Percentiles rank a stretch among this genome's conserved stretches.
Conservation (phyloP, 768 basidiomycete species). For the Hygrophorus pudorinus region DNA sequence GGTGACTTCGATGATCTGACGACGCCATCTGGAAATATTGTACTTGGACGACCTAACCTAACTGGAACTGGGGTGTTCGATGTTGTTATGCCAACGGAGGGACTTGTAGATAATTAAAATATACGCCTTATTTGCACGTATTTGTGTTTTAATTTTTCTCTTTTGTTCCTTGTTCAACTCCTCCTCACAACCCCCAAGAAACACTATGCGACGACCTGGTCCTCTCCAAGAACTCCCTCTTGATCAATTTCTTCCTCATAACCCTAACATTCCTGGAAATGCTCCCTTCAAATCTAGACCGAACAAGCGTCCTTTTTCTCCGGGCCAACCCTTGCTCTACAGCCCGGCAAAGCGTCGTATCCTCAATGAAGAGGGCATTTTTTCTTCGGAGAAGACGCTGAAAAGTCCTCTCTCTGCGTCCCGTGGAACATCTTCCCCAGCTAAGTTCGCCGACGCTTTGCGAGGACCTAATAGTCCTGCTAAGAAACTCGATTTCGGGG, state of each 20-base stretch:
- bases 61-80: constrained; percentile 98
- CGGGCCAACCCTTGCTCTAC: constrained; percentile 34
- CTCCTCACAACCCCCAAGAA: background rate
- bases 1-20: constrained; percentile 93
- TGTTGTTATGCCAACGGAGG: constrained; percentile 46
- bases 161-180: background rate
- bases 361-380: constrained; percentile 42
- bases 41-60: constrained; percentile 73
- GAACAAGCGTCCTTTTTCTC: constrained; percentile 56
- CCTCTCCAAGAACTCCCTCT: constrained; percentile 56
- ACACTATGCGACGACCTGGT: constrained; percentile 30
- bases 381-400: constrained; percentile 26
- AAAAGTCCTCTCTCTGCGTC: constrained; percentile 24
- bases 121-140: constrained; percentile 3
- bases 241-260: constrained; percentile 36
- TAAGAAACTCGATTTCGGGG: constrained; percentile 43
- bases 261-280: constrained; percentile 15
- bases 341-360: constrained; percentile 66
- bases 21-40: constrained; percentile 87
- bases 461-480: constrained; percentile 32
- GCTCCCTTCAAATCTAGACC: constrained; percentile 23
- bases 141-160: constrained; percentile 2
- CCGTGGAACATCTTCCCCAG: constrained; percentile 14
- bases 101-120: background rate
- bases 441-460: constrained; percentile 16